A percentile compares a stretch with the other conserved stretches of the same genome.
phyloP scores from a whole-genome alignment of 2,329 filamentous ascomycete genomes.

The Microsporum audouinii region DNA sequence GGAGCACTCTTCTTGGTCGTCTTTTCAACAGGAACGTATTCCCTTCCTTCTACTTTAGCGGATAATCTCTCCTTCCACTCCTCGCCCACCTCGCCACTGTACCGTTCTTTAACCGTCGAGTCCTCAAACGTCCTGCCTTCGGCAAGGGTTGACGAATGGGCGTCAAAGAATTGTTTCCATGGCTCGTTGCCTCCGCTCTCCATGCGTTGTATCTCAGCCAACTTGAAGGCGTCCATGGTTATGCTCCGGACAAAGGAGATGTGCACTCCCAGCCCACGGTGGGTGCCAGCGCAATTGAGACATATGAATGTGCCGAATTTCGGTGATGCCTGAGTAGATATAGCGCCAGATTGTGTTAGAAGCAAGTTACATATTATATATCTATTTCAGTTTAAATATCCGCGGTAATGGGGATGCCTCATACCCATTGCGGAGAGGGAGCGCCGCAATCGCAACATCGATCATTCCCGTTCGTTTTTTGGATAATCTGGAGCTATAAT shows the following conservation, averaged over 20 bases:
- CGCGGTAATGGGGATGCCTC: constrained; percentile 15
- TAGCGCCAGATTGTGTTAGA: constrained; percentile 3
- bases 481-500: constrained; percentile 69
- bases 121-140: constrained; percentile 67
- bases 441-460: constrained; percentile 90
- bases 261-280: constrained; percentile 90
- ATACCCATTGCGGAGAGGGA: constrained; percentile 94
- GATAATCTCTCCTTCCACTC: constrained; percentile 88
- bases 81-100: constrained; percentile 79
- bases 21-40: constrained; percentile 68
- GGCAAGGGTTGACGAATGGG: constrained; percentile 54
- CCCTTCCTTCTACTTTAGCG: constrained; percentile 75
- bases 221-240: constrained; percentile 98
- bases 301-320: constrained; percentile 99
- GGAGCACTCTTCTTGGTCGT: constrained; percentile 25
- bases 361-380: not conserved
- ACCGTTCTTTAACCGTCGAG: constrained; percentile 79
- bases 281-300: constrained; percentile 85
- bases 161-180: constrained; percentile 80
- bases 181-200: constrained; percentile 77
- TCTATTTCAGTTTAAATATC: not conserved
- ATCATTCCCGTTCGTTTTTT: constrained; percentile 81
- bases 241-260: constrained; percentile 97
- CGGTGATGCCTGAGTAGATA: constrained; percentile 51
- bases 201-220: constrained; percentile 86